Evolutionary conservation across 805 yeast genomes (phyloP).

Genomic region (Metschnikowia aberdeeniae): DNA sequence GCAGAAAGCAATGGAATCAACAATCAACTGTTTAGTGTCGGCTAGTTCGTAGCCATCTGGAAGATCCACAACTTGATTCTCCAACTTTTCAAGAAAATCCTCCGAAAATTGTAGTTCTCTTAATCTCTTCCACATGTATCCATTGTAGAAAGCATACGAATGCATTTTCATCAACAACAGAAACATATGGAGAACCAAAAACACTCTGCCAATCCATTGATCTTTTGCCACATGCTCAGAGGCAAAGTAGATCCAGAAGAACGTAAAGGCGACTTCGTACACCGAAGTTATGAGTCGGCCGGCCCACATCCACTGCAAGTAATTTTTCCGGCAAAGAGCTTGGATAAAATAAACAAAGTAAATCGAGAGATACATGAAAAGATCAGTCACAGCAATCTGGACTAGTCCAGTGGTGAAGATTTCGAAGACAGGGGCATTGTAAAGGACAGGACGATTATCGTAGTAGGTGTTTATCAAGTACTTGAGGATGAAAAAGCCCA

Average conservation of each 20-base stretch:
- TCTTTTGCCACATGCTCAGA: slow-evolving; percentile 43
- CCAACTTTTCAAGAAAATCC: slow-evolving; percentile 25
- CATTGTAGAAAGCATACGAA: slow-evolving; percentile 88
- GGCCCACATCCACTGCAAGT: slow-evolving; percentile 53
- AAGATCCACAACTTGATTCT: slow-evolving; percentile 25
- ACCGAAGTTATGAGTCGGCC: slow-evolving; percentile 64
- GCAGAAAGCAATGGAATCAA: slow-evolving; percentile 62
- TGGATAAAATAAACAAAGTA: slow-evolving; percentile 65
- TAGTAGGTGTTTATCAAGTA: slow-evolving; percentile 51
- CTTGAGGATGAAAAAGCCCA: slow-evolving; percentile 52
- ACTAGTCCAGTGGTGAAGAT: slow-evolving; percentile 59
- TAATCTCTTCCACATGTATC: slow-evolving; percentile 70
- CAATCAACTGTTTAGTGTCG: slow-evolving; percentile 9
- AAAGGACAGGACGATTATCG: slow-evolving; percentile 37
- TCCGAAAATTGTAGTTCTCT: slow-evolving; percentile 52
- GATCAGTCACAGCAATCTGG: slow-evolving; percentile 70
- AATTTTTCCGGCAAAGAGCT: slow-evolving; percentile 39
- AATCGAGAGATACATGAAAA: slow-evolving; percentile 64
- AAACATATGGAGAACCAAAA: slow-evolving; percentile 74
- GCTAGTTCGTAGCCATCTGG: slow-evolving; percentile 29
- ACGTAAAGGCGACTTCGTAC: slow-evolving; percentile 52
- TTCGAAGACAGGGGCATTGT: slow-evolving; percentile 51
- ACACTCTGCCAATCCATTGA: slow-evolving; percentile 91
- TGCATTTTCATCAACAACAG: slow-evolving; percentile 95
- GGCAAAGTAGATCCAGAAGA: slow-evolving; percentile 54